These are phyloP conservation scores for Chaetomium strumarium DNA, from an alignment of 2,329 filamentous ascomycete genomes.

Conservation along the genomic window DNA sequence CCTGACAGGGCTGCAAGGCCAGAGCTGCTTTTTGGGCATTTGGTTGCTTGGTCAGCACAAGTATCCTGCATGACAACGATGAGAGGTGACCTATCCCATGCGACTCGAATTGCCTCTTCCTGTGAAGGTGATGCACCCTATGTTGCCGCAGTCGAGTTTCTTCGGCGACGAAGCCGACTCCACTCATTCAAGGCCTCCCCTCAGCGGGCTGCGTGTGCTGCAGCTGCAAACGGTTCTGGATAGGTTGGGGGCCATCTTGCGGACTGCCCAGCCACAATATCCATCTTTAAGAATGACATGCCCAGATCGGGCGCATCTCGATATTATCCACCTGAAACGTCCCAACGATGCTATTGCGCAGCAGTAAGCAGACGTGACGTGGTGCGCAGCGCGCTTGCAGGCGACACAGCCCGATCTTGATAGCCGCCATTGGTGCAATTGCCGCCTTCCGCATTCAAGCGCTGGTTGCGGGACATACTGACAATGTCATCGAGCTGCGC, in stretches of 20 bases:
- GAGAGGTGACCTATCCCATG: no score
- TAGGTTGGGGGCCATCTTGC: background rate
- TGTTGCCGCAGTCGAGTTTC: background rate
- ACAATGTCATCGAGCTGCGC: background rate
- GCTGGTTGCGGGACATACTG: slow-evolving; percentile 1
- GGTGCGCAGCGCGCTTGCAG: background rate
- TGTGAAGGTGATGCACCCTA: background rate
- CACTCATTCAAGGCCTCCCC: background rate
- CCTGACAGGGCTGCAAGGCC: slow-evolving; percentile 7
- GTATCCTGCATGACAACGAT: no score
- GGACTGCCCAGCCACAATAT: background rate
- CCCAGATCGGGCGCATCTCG: no score
- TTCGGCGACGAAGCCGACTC: slow-evolving; percentile 5
- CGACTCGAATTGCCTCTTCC: no score
- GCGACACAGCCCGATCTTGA: background rate
- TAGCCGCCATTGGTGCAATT: slow-evolving; percentile 12
- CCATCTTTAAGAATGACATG: no score
- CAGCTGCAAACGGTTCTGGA: background rate
- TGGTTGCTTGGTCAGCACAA: no score
- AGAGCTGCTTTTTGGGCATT: background rate
- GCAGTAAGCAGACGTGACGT: background rate
- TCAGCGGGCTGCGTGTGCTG: background rate
- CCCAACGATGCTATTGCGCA: background rate
- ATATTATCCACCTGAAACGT: background rate
- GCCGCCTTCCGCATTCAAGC: slow-evolving; percentile 10